A percentile compares a stretch with the other conserved stretches of the same genome.
phyloP scores from a whole-genome alignment of 352 stramenopile species.

The Sclerospora graminicola region DNA sequence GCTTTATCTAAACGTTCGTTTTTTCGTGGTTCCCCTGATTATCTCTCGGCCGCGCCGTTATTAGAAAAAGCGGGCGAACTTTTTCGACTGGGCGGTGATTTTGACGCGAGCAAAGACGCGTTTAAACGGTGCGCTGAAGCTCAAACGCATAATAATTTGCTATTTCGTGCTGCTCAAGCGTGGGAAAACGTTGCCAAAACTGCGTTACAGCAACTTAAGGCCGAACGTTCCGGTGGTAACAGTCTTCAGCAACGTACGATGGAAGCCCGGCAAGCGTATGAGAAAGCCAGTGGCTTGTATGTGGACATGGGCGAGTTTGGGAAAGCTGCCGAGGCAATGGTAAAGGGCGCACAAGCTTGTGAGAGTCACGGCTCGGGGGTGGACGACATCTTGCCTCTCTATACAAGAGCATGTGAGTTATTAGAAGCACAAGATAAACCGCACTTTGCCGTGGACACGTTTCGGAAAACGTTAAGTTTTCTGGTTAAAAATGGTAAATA shows the following conservation, averaged over 20 bases:
- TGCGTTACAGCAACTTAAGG: conserved; percentile 54
- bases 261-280: conserved; percentile 48
- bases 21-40: conserved; percentile 63
- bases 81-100: conserved; percentile 53
- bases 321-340: conserved; percentile 65
- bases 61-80: conserved; percentile 67
- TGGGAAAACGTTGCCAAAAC: conserved; percentile 73
- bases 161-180: conserved; percentile 62
- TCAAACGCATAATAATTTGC: conserved; percentile 63
- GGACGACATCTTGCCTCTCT: conserved; percentile 45
- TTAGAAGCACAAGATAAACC: conserved; percentile 74
- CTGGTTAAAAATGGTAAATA: conserved; percentile 46
- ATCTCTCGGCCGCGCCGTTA: conserved; percentile 51
- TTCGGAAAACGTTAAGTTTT: conserved; percentile 72
- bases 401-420: conserved; percentile 56
- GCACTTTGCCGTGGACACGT: conserved; percentile 72
- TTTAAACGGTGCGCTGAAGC: conserved; percentile 48
- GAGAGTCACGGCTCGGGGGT: conserved; percentile 28
- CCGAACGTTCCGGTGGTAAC: conserved; percentile 24
- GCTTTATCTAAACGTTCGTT: conserved; percentile 38
- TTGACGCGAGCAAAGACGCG: conserved; percentile 44
- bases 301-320: conserved; percentile 77
- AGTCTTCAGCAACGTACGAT: conserved; percentile 22
- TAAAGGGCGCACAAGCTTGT: conserved; percentile 47
- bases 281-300: conserved; percentile 53